phyloP scores from a whole-genome alignment of 805 yeast species.

The Lachancea mirantina region DNA sequence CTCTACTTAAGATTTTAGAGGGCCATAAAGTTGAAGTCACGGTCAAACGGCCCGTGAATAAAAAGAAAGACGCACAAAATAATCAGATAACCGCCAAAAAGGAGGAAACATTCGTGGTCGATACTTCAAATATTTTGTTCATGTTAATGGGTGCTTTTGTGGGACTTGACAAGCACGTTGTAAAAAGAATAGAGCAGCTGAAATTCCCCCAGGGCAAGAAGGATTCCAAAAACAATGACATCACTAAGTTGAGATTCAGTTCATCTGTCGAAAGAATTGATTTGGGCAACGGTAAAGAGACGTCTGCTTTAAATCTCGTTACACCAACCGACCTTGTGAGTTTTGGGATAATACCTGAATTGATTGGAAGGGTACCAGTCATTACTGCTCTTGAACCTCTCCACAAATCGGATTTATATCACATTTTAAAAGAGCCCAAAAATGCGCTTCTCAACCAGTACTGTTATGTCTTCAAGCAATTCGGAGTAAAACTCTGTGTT shows the following conservation, averaged over 20 bases:
- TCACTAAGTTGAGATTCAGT: constrained; percentile 15
- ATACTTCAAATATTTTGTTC: constrained; percentile 50
- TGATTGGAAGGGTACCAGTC: constrained; percentile 53
- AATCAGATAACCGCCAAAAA: constrained; percentile 30
- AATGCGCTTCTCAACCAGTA: constrained; percentile 50
- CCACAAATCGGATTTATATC: constrained; percentile 37
- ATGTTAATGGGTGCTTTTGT: constrained; percentile 58
- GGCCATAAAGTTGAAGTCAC: constrained; percentile 47
- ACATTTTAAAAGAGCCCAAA: constrained; percentile 48
- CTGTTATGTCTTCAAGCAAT: constrained; percentile 44
- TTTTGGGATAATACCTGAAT: constrained; percentile 53
- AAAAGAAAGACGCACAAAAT: constrained; percentile 20
- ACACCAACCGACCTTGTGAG: constrained; percentile 45
- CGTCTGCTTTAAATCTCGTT: constrained; percentile 39
- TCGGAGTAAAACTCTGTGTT: constrained; percentile 44
- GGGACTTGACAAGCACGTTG: constrained; percentile 45
- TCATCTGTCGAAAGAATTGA: constrained; percentile 32
- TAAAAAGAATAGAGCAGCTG: constrained; percentile 32
- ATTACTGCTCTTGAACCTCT: constrained; percentile 44
- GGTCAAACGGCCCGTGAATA: constrained; percentile 37
- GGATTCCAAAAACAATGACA: constrained; percentile 10
- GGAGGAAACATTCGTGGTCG: constrained; percentile 41
- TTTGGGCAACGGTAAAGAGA: constrained; percentile 32
- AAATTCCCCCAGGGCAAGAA: constrained; percentile 5
- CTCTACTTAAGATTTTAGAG: constrained; percentile 48